These are phyloP conservation scores for Aspergillus eucalypticola DNA, from an alignment of 2,329 filamentous ascomycete species.

Conservation along the genomic window DNA sequence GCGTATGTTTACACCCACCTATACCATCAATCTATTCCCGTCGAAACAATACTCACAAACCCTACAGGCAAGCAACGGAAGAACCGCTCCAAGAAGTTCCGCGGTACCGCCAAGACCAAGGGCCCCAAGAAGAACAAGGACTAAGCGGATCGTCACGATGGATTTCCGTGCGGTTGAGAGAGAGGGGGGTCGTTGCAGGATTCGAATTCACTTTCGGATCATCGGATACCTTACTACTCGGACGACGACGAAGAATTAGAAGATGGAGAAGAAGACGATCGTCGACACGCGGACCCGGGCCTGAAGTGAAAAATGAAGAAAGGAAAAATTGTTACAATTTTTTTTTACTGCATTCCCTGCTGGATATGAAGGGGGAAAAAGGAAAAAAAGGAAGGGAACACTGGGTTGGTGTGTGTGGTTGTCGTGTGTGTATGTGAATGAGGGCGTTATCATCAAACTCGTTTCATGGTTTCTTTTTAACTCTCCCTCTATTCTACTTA, in stretches of 20 bases:
- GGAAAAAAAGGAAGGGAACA: too few relatives aligned
- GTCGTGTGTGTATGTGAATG: background rate
- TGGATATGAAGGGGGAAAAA: slow-evolving; percentile 16
- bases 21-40: background rate
- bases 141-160: slow-evolving; percentile 55
- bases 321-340: background rate
- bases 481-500: background rate
- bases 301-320: slow-evolving; percentile 1
- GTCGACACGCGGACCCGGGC: slow-evolving; percentile 1
- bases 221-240: slow-evolving; percentile 3
- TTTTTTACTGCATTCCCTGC: slow-evolving; percentile 4
- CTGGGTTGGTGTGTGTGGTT: too few relatives aligned
- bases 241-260: background rate
- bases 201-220: slow-evolving; percentile 2
- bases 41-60: background rate
- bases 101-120: slow-evolving; percentile 98
- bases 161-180: slow-evolving; percentile 29
- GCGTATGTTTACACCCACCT: slow-evolving; percentile 67
- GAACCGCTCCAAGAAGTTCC: slow-evolving; percentile 99
- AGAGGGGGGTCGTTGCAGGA: slow-evolving; percentile 23
- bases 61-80: slow-evolving; percentile 97
- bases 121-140: slow-evolving; percentile 89
- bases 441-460: slow-evolving; percentile 5
- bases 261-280: background rate
- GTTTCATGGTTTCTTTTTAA: background rate